Percentiles rank a stretch among this genome's conserved stretches.
Evolutionary conservation across 73 alveolate species (phyloP).

Genomic region (Stentor roeselii): DNA sequence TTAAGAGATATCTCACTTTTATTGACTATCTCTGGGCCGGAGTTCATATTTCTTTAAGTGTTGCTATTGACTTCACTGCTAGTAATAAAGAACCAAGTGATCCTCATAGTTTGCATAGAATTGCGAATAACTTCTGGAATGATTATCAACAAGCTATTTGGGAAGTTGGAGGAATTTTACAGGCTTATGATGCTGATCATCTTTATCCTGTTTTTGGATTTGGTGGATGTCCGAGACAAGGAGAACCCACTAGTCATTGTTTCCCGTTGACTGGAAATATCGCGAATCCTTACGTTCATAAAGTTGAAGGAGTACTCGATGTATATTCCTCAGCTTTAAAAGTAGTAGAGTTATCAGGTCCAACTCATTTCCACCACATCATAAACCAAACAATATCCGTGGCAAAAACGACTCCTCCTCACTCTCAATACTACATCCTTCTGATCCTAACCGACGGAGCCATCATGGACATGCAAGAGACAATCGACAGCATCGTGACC

Average conservation of each 20-base stretch:
- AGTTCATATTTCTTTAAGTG: constrained; percentile 62
- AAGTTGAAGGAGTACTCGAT: constrained; percentile 57
- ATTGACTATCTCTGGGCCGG: constrained; percentile 77
- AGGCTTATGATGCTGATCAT: constrained; percentile 75
- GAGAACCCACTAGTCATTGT: constrained; percentile 46
- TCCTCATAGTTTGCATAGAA: constrained; percentile 55
- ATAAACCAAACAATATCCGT: constrained; percentile 38
- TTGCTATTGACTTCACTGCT: constrained; percentile 80
- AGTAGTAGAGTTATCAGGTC: constrained; percentile 75
- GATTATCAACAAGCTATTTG: constrained; percentile 69
- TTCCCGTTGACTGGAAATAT: not conserved
- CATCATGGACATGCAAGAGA: constrained; percentile 79
- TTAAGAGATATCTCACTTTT: constrained; percentile 21
- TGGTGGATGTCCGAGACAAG: constrained; percentile 60
- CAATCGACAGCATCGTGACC: constrained; percentile 66
- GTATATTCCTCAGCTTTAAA: constrained; percentile 58
- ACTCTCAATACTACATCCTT: constrained; percentile 40
- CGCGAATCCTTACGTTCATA: not conserved
- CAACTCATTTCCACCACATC: constrained; percentile 81
- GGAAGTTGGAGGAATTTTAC: constrained; percentile 67
- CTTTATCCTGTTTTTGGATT: constrained; percentile 77
- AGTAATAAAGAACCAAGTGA: constrained; percentile 60
- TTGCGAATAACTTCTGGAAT: constrained; percentile 1
- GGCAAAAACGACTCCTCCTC: constrained; percentile 33
- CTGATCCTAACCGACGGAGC: constrained; percentile 88